Conservation (phyloP, 225 moss, liverwort and hornwort genomes). For the Anthoceros angustus region DNA sequence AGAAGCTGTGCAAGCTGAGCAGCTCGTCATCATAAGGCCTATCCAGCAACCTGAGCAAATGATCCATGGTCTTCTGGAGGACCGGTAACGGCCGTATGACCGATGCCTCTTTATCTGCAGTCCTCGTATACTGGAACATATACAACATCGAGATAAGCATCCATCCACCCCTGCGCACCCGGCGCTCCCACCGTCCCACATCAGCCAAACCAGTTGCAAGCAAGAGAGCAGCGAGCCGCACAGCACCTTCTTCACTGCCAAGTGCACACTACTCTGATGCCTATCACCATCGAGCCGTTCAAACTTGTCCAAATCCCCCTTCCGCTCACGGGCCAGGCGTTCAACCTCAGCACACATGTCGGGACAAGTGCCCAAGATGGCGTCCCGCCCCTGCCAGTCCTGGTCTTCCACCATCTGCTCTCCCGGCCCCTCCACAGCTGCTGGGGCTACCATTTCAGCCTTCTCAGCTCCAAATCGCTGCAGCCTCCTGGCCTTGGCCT, state of each 20-base stretch:
- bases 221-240: slow-evolving; percentile 1
- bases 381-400: slow-evolving; percentile 16
- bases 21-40: slow-evolving; percentile 72
- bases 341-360: slow-evolving; percentile 89
- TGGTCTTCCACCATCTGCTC: too few species aligned
- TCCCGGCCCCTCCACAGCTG: too few species aligned
- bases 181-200: not conserved
- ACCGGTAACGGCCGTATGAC: slow-evolving; percentile 86
- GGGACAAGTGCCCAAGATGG: slow-evolving; percentile 76
- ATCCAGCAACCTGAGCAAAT: slow-evolving; percentile 57
- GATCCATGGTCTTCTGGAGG: slow-evolving; percentile 51
- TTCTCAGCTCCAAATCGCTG: too few species aligned
- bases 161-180: slow-evolving; percentile 8
- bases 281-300: slow-evolving; percentile 90
- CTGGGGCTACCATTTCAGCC: too few species aligned
- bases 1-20: slow-evolving; percentile 69
- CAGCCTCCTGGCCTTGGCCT: too few species aligned
- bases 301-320: slow-evolving; percentile 92
- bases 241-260: slow-evolving; percentile 88
- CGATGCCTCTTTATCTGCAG: slow-evolving; percentile 74
- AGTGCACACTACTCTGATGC: slow-evolving; percentile 53
- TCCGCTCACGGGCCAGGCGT: slow-evolving; percentile 84
- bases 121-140: slow-evolving; percentile 66
- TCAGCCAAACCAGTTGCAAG: not conserved
- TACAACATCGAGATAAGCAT: slow-evolving; percentile 10